phyloP scores from a whole-genome alignment of 179 eudicot genomes.

The Sideroxylon spinosum region DNA sequence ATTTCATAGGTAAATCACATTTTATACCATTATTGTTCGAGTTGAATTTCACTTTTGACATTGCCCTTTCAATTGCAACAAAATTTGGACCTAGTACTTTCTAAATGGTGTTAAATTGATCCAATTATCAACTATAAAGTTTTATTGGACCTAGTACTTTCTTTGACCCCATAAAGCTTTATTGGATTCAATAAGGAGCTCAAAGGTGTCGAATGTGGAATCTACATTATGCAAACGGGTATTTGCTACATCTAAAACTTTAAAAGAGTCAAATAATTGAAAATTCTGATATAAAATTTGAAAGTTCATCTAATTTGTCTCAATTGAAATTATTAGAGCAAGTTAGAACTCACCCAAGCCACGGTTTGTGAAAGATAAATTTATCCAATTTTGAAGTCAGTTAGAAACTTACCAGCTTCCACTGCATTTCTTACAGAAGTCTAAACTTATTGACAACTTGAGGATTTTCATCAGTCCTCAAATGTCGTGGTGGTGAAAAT shows the following conservation, averaged over 20 bases:
- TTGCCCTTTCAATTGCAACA: no score
- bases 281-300: no score
- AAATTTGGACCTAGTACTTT: no score
- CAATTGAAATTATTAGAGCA: not conserved
- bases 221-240: not conserved
- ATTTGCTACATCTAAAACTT: not conserved
- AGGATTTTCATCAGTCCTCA: slow-evolving; percentile 18
- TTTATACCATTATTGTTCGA: no score
- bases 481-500: slow-evolving; percentile 34
- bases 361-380: not conserved
- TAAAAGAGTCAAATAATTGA: no score
- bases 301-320: not conserved
- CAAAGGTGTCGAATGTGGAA: not conserved
- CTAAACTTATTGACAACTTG: slow-evolving; percentile 18
- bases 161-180: no score
- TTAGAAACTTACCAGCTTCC: slow-evolving; percentile 13
- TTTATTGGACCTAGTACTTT: no score
- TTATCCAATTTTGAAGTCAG: not conserved
- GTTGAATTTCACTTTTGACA: no score
- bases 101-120: no score
- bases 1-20: no score
- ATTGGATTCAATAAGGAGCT: no score
- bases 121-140: no score
- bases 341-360: not conserved
- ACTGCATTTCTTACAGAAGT: slow-evolving; percentile 17